Percentiles rank a stretch among this genome's conserved stretches.
Evolutionary conservation across 2,329 filamentous ascomycete genomes (phyloP).

Genomic region (Ceratocystiopsis minuta): DNA sequence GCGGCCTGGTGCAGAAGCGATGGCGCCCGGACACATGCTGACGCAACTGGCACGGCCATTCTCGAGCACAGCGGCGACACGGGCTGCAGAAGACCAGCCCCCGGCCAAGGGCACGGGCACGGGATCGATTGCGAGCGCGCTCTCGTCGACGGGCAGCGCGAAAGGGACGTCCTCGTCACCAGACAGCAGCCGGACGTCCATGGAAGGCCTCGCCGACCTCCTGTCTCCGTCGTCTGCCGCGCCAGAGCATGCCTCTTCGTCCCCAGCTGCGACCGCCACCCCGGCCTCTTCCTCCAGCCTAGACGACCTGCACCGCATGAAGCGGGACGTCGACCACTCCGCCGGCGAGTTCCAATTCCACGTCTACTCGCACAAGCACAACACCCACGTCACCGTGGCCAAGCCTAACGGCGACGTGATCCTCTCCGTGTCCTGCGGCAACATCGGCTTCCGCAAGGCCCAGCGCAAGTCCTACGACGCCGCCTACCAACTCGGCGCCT

Average conservation of each 20-base stretch:
- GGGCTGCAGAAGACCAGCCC: background rate
- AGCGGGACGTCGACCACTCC: slow-evolving; percentile 16
- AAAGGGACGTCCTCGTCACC: background rate
- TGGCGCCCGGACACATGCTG: no score
- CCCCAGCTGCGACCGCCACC: no score
- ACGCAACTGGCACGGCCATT: slow-evolving; percentile 1
- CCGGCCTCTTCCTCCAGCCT: background rate
- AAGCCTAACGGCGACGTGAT: slow-evolving; percentile 64
- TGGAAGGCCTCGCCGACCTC: slow-evolving; percentile 9
- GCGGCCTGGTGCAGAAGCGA: background rate
- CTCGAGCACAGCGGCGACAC: slow-evolving; percentile 1
- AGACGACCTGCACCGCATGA: slow-evolving; percentile 7
- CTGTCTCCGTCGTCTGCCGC: background rate
- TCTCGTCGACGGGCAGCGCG: no score
- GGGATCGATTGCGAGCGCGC: background rate
- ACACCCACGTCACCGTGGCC: slow-evolving; percentile 83
- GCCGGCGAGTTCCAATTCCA: slow-evolving; percentile 60
- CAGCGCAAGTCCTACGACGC: slow-evolving; percentile 74
- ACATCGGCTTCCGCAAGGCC: slow-evolving; percentile 79
- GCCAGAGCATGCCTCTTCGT: no score
- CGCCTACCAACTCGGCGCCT: slow-evolving; percentile 74
- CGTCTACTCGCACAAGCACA: slow-evolving; percentile 77
- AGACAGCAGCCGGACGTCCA: slow-evolving; percentile 5
- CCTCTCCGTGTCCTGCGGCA: slow-evolving; percentile 64
- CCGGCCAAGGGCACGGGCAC: background rate